phyloP scores from a whole-genome alignment of 257 asterid species.

The Salvia rosmarinus region DNA sequence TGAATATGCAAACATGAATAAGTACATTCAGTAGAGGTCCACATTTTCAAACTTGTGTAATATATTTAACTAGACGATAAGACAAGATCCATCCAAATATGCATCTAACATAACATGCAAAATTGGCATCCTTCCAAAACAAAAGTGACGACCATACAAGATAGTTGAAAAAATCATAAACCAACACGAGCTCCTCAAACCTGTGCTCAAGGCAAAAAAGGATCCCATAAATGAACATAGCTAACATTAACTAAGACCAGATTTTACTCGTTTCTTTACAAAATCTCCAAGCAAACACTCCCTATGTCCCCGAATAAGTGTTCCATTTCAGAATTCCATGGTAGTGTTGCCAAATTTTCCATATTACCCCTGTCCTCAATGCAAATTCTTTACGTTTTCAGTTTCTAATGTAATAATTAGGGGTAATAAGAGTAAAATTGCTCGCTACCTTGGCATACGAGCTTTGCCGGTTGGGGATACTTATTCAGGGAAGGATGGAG shows the following conservation, averaged over 20 bases:
- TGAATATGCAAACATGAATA: slow-evolving; percentile 1
- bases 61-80: background rate
- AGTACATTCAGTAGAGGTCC: slow-evolving; percentile 10
- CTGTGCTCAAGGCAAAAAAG: background rate
- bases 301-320: no score
- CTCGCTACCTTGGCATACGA: no score
- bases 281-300: background rate
- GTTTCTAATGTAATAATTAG: no score
- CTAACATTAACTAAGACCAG: background rate
- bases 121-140: slow-evolving; percentile 17
- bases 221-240: slow-evolving; percentile 2
- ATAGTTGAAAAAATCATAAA: background rate
- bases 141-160: background rate
- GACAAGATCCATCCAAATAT: slow-evolving; percentile 1
- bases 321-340: no score
- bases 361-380: no score
- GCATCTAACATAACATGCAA: slow-evolving; percentile 6
- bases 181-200: slow-evolving; percentile 16
- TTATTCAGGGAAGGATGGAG: no score
- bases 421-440: no score
- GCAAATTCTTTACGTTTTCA: no score
- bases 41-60: background rate
- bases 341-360: no score
- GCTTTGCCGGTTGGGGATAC: no score
- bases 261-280: background rate